Evolutionary conservation across 2,329 filamentous ascomycete species (phyloP).

Genomic region (Gliomastix tumulicola): DNA sequence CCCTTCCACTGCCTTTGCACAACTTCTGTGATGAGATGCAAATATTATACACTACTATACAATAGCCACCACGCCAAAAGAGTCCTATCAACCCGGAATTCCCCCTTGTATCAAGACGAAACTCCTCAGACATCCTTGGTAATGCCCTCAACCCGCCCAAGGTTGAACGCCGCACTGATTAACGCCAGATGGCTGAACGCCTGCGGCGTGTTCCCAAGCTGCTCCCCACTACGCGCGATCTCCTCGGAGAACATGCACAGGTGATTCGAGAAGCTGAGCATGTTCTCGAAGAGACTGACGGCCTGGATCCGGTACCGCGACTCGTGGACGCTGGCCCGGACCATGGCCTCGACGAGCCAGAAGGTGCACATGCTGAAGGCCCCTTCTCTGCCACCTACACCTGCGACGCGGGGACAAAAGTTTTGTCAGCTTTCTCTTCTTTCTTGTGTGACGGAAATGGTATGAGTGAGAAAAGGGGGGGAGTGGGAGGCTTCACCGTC

Average conservation of each 20-base stretch:
- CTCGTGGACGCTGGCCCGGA: slow-evolving; percentile 59
- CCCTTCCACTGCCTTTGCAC: background rate
- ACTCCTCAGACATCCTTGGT: too few species aligned
- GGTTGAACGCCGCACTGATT: slow-evolving; percentile 71
- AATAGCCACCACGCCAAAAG: too few species aligned
- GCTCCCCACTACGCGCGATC: slow-evolving; percentile 67
- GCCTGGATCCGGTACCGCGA: slow-evolving; percentile 55
- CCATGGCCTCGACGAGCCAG: slow-evolving; percentile 75
- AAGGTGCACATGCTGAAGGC: slow-evolving; percentile 80
- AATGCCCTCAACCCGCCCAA: slow-evolving; percentile 46
- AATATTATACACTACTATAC: too few species aligned
- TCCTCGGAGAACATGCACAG: slow-evolving; percentile 75
- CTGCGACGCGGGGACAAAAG: slow-evolving; percentile 24
- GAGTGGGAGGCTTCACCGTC: slow-evolving; percentile 45
- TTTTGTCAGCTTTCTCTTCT: background rate
- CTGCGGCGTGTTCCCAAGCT: slow-evolving; percentile 73
- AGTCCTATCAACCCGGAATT: too few species aligned
- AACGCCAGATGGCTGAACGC: slow-evolving; percentile 72
- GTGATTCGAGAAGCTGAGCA: slow-evolving; percentile 71
- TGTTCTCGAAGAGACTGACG: slow-evolving; percentile 69
- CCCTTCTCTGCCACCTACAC: slow-evolving; percentile 67
- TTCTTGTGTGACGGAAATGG: background rate
- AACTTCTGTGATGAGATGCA: too few species aligned
- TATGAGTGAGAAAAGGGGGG: background rate
- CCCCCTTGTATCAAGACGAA: too few species aligned